Evolutionary conservation across 2,329 filamentous ascomycete genomes (phyloP), one percentile per base, ranked within the genome.

Genomic region (Hymenoscyphus fructigenus): DNA sequence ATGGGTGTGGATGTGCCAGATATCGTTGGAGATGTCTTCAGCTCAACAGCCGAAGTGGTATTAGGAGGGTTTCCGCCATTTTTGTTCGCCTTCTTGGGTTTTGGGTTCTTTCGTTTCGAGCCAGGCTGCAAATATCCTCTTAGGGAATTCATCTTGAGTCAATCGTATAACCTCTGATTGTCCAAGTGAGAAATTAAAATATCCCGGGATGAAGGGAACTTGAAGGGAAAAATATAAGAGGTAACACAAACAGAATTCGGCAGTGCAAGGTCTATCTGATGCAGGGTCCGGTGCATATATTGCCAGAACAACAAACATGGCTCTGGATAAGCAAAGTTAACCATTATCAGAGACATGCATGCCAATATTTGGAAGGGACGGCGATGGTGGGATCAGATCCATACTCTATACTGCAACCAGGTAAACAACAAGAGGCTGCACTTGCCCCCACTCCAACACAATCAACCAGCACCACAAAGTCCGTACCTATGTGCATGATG

Each of bases 1-100:
- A 60, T 34, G 26, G 62, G 58, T 6, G 58, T 61, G 1, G 62
- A 60, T 10, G n/a, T 28, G n/a, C 50, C 47, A 23, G 62, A 57
- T 38, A 60, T 15, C 2, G 58, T 36, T 34, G 57, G 57, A 17
- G 61, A 59, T 2, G 28, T 3, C 10, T 4, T 47, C 15, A 56
- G 20, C 32, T 60, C 44, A 23, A 60, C 28, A n/a, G 62, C n/a
- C 14, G 29, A 17, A 10, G 57, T 15, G 20, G 14, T 26, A 6
- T 14, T 50, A 55, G 44, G 29, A 28, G 34, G n/a, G 38, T 6
- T 23, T 23, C n/a, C 44, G 6, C n/a, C 44, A 50, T 50, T 50
- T 12, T 50, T 50, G 7, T 50, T 23, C 14, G 44, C 44, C 44
- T 50, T 50, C 17, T 23, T 50, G n/a, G 44, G n/a, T 10, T 57